phyloP scores from a whole-genome alignment of 2,329 filamentous ascomycete species.

The Penicillium sp. region DNA sequence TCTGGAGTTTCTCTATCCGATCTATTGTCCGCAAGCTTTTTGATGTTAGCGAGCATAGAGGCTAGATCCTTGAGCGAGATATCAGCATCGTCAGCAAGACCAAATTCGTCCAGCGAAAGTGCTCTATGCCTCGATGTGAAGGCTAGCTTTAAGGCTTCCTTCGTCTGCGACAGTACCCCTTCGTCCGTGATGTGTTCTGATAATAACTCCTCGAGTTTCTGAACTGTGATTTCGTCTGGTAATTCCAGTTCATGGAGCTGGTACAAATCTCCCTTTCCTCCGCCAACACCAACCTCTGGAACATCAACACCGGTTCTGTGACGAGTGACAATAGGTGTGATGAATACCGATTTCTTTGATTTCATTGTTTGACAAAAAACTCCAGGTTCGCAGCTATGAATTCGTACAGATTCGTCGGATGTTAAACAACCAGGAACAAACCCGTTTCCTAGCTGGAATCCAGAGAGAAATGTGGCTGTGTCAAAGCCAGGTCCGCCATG shows the following conservation, averaged over 20 bases:
- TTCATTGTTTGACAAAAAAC: conserved; percentile 41
- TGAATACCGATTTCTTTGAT: conserved; percentile 60
- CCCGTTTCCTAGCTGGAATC: conserved; percentile 71
- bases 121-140: conserved; percentile 30
- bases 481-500: conserved; percentile 41
- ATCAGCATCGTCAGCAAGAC: conserved; percentile 33
- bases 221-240: conserved; percentile 45
- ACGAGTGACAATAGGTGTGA: conserved; percentile 72
- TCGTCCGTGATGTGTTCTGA: conserved; percentile 33
- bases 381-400: conserved; percentile 84
- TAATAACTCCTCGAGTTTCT: conserved; percentile 54
- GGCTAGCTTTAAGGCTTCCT: conserved; percentile 28
- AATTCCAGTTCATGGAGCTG: conserved; percentile 64
- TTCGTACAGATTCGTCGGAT: conserved; percentile 54
- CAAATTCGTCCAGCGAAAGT: conserved; percentile 29
- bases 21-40: not conserved
- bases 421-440: conserved; percentile 70
- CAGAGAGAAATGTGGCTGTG: conserved; percentile 66
- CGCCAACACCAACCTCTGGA: conserved; percentile 71
- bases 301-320: conserved; percentile 56
- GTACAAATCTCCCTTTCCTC: conserved; percentile 71
- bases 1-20: not conserved
- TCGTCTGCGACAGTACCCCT: conserved; percentile 24
- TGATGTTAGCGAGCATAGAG: conserved; percentile 24
- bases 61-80: conserved; percentile 36